Percentiles rank a stretch among this genome's conserved stretches.
Conservation (phyloP, 345 rosid genomes). For the Eucalyptus sp. region DNA sequence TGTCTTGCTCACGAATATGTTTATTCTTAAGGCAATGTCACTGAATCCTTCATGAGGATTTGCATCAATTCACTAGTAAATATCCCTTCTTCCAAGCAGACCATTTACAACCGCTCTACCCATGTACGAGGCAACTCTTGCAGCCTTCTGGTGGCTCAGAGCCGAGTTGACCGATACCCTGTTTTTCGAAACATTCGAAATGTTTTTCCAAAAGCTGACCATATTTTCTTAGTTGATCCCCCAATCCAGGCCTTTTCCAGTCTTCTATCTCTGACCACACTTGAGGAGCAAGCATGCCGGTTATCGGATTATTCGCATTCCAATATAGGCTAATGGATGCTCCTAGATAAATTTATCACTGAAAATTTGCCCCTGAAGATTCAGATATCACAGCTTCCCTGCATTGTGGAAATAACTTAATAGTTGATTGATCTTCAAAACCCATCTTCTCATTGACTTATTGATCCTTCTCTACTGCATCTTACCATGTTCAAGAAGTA, state of each 20-base stretch:
- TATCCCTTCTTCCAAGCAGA: not conserved
- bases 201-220: not conserved
- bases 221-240: not conserved
- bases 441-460: not conserved
- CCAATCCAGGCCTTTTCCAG: not conserved
- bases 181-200: not conserved
- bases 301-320: not conserved
- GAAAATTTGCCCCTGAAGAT: not conserved
- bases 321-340: not conserved
- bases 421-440: not conserved
- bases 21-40: not conserved
- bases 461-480: not conserved
- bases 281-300: not conserved
- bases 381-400: not conserved
- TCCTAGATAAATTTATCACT: not conserved
- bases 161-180: not conserved
- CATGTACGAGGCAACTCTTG: not conserved
- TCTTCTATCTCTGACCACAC: not conserved
- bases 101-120: not conserved
- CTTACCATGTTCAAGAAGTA: not conserved
- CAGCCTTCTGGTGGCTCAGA: not conserved
- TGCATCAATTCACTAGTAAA: not conserved
- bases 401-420: not conserved
- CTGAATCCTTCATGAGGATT: not conserved
- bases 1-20: not conserved